Conservation (phyloP, 148 eudicot genomes). For the Camellia sinensis region DNA sequence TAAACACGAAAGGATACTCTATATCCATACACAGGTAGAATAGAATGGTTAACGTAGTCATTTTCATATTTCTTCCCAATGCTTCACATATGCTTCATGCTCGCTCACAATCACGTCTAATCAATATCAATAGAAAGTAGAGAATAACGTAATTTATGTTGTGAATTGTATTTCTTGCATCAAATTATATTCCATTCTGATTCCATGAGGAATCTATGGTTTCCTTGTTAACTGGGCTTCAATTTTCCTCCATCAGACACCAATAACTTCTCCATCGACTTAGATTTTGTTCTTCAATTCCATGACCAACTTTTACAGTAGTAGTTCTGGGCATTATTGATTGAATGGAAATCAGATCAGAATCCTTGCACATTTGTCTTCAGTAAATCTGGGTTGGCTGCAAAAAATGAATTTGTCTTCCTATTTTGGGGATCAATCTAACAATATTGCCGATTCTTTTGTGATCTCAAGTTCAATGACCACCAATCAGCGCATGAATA, state of each 20-base stretch:
- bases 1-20: neutral
- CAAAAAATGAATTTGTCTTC: neutral
- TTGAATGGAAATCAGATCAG: neutral
- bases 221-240: neutral
- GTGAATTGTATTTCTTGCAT: neutral
- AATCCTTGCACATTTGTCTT: slow-evolving; percentile 1
- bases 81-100: neutral
- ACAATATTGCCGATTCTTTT: neutral
- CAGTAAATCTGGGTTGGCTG: neutral
- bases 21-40: no score
- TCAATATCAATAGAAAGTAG: neutral
- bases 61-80: neutral
- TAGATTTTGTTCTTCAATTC: neutral
- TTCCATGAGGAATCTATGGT: neutral
- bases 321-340: neutral
- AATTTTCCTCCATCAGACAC: neutral
- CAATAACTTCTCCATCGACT: slow-evolving; percentile 4
- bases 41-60: neutral
- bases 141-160: neutral
- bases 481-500: slow-evolving; percentile 2
- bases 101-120: neutral
- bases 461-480: neutral
- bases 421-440: neutral
- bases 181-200: neutral
- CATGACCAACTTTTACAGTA: neutral